Percentiles rank a stretch among this genome's conserved stretches.
These are phyloP conservation scores for Aschersonia sp. DNA, from an alignment of 2,329 filamentous ascomycete species.

Conservation along the genomic window DNA sequence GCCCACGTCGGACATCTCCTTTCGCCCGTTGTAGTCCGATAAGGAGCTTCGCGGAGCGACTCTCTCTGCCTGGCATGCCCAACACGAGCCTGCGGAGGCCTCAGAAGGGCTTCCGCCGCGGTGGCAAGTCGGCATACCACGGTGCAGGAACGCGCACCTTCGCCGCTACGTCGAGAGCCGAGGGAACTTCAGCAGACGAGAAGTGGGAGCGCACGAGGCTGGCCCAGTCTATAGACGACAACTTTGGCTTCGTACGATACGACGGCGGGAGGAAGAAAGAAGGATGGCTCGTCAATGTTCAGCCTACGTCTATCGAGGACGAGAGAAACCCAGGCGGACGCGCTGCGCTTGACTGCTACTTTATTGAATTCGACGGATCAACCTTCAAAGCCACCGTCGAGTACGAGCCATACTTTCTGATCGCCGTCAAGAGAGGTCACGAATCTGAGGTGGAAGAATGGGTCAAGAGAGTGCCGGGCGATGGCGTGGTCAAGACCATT, in stretches of 20 bases:
- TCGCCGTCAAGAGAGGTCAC: slow-evolving; percentile 75
- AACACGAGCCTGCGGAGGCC: slow-evolving; percentile 46
- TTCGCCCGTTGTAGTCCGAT: slow-evolving; percentile 7
- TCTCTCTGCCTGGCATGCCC: slow-evolving; percentile 28
- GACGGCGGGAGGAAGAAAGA: slow-evolving; percentile 70
- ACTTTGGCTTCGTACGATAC: slow-evolving; percentile 85
- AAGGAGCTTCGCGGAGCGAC: neutral
- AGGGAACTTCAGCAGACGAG: slow-evolving; percentile 85
- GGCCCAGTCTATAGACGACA: slow-evolving; percentile 82
- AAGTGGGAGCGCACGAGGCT: slow-evolving; percentile 75
- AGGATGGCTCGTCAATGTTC: slow-evolving; percentile 93
- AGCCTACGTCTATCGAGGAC: slow-evolving; percentile 78
- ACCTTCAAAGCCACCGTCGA: slow-evolving; percentile 95
- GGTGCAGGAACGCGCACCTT: slow-evolving; percentile 62
- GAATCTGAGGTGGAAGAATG: slow-evolving; percentile 96
- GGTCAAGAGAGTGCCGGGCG: slow-evolving; percentile 63
- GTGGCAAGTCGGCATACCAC: slow-evolving; percentile 55
- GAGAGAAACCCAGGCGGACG: slow-evolving; percentile 70
- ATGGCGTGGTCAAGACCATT: slow-evolving; percentile 68
- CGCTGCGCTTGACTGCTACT: slow-evolving; percentile 91
- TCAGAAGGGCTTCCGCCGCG: slow-evolving; percentile 54
- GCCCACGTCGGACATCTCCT: slow-evolving; percentile 2
- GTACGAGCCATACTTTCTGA: slow-evolving; percentile 92
- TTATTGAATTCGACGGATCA: slow-evolving; percentile 75
- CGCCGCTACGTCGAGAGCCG: slow-evolving; percentile 61